Conservation (phyloP, 495 filamentous ascomycete species). For the Sabuloglossum arenarium region DNA sequence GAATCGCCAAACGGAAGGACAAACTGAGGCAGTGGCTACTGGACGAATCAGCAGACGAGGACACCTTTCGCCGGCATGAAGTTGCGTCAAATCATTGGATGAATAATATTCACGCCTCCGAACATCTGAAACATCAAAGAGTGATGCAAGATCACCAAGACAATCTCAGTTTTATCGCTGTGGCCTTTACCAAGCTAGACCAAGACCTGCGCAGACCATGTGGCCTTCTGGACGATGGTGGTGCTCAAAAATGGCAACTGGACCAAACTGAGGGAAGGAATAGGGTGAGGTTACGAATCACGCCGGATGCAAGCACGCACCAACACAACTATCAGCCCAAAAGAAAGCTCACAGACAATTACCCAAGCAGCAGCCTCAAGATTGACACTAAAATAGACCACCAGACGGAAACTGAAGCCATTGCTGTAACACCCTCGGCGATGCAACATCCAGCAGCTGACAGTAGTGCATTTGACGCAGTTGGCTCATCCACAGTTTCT, state of each 20-base stretch:
- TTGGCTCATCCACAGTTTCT: background rate
- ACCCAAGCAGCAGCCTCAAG: conserved; percentile 16
- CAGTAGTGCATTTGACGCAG: background rate
- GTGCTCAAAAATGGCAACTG: conserved; percentile 60
- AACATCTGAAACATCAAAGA: conserved; percentile 77
- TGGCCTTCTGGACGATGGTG: conserved; percentile 49
- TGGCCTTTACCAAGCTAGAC: conserved; percentile 52
- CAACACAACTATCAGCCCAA: conserved; percentile 74
- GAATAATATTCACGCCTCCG: conserved; percentile 79
- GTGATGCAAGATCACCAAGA: conserved; percentile 83
- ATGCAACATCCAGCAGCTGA: background rate
- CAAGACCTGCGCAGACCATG: conserved; percentile 53
- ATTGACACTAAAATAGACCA: conserved; percentile 21
- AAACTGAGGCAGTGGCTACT: conserved; percentile 56
- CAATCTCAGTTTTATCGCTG: conserved; percentile 49
- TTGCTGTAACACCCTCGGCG: background rate
- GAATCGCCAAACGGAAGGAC: conserved; percentile 57
- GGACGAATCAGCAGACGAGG: conserved; percentile 44
- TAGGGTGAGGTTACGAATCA: conserved; percentile 73
- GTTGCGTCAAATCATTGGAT: conserved; percentile 75
- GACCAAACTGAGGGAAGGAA: conserved; percentile 92
- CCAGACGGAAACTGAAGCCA: conserved; percentile 5
- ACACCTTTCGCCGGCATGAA: conserved; percentile 55
- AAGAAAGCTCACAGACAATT: conserved; percentile 26
- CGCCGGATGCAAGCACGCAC: conserved; percentile 48